Conservation (phyloP, 2,329 filamentous ascomycete genomes). For the Emmonsiellopsis sp. region DNA sequence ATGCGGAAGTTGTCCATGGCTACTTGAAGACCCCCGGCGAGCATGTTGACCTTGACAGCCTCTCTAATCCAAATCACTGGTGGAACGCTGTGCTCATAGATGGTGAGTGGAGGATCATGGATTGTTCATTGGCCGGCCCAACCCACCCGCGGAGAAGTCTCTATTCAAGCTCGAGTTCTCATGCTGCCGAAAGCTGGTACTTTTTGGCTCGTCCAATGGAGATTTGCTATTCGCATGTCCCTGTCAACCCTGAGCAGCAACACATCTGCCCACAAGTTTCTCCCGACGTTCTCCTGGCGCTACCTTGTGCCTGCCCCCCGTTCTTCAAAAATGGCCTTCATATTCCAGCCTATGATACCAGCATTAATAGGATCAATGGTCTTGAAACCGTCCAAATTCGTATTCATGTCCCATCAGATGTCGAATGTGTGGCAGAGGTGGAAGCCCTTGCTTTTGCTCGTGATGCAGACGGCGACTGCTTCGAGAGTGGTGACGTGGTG, state of each 20-base stretch:
- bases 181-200: slow-evolving; percentile 78
- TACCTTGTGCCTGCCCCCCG: slow-evolving; percentile 76
- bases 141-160: slow-evolving; percentile 72
- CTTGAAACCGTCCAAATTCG: slow-evolving; percentile 89
- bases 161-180: slow-evolving; percentile 64
- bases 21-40: slow-evolving; percentile 90
- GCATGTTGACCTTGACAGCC: slow-evolving; percentile 65
- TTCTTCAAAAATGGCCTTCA: slow-evolving; percentile 78
- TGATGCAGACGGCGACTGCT: slow-evolving; percentile 83
- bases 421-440: slow-evolving; percentile 87
- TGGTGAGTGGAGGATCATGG: slow-evolving; percentile 92
- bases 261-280: slow-evolving; percentile 85
- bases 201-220: slow-evolving; percentile 85
- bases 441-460: slow-evolving; percentile 72
- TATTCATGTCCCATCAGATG: slow-evolving; percentile 76
- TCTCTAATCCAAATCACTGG: slow-evolving; percentile 89
- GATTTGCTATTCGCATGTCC: slow-evolving; percentile 92
- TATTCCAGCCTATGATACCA: slow-evolving; percentile 86
- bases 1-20: slow-evolving; percentile 77
- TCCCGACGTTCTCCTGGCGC: slow-evolving; percentile 73
- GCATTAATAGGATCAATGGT: slow-evolving; percentile 73
- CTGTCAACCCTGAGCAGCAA: slow-evolving; percentile 77
- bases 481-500: slow-evolving; percentile 81
- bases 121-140: slow-evolving; percentile 83
- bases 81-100: slow-evolving; percentile 95